Evolutionary conservation across 495 filamentous ascomycete species (phyloP).

Genomic region (Penicillium verhagenii): DNA sequence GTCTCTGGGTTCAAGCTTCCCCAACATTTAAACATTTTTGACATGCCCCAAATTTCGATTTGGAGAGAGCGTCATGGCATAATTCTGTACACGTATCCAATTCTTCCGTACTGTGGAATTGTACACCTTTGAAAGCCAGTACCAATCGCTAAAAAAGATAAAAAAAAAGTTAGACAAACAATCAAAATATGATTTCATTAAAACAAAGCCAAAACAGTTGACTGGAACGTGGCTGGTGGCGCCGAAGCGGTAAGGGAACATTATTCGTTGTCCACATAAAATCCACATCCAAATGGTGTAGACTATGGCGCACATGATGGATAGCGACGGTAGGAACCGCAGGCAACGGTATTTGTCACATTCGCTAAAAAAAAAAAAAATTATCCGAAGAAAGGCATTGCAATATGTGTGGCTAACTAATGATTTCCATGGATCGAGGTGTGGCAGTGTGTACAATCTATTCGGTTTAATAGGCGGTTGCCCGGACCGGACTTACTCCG

Average conservation of each 20-base stretch:
- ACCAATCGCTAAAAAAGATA: too few species aligned
- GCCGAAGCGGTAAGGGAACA: not conserved
- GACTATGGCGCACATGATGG: not conserved
- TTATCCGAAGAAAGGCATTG: not conserved
- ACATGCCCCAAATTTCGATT: not conserved
- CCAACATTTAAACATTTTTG: conserved; percentile 8
- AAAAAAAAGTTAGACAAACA: too few species aligned
- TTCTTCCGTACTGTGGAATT: too few species aligned
- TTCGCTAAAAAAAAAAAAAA: not conserved
- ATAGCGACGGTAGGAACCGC: not conserved
- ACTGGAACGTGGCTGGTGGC: not conserved
- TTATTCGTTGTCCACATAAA: not conserved
- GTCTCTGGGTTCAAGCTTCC: conserved; percentile 11
- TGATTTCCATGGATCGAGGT: conserved; percentile 3
- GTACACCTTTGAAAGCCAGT: too few species aligned
- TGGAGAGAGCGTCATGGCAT: not conserved
- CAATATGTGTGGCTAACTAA: not conserved
- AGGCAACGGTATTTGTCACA: conserved; percentile 5
- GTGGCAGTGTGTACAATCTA: conserved; percentile 9
- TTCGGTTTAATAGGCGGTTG: conserved; percentile 16
- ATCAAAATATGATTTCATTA: too few species aligned
- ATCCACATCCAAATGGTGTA: not conserved
- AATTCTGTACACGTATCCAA: too few species aligned
- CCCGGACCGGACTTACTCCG: not conserved
- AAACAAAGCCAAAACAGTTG: not conserved